Conservation (phyloP, 257 asterid species). For the Solanum pinnatisectum region DNA sequence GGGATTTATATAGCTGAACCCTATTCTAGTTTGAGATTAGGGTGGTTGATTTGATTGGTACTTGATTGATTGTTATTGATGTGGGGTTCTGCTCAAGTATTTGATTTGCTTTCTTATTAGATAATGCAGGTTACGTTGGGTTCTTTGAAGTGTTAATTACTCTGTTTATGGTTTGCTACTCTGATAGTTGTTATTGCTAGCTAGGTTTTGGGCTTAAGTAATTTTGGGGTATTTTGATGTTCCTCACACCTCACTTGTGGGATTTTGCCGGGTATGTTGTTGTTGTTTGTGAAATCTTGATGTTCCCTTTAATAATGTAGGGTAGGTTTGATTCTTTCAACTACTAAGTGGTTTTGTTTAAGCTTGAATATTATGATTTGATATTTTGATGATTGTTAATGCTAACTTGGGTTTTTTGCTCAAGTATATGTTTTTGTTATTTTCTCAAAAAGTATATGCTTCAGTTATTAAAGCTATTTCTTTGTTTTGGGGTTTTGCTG, state of each 20-base stretch:
- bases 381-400: background rate
- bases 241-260: background rate
- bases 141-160: background rate
- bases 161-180: background rate
- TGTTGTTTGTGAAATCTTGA: background rate
- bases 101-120: background rate
- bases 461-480: background rate
- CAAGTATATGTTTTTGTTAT: background rate
- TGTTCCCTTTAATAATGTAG: background rate
- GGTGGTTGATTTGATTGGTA: background rate
- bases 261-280: background rate
- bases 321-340: background rate
- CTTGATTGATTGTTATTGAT: background rate
- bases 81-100: background rate
- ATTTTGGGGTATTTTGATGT: background rate
- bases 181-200: background rate
- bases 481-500: background rate
- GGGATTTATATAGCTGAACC: background rate
- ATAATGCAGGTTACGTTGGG: background rate
- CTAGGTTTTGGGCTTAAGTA: background rate
- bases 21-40: background rate
- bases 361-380: background rate
- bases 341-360: background rate
- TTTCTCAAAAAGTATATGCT: background rate
- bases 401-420: background rate